Conservation (phyloP, 345 rosid species). For the Salix purpurea region DNA sequence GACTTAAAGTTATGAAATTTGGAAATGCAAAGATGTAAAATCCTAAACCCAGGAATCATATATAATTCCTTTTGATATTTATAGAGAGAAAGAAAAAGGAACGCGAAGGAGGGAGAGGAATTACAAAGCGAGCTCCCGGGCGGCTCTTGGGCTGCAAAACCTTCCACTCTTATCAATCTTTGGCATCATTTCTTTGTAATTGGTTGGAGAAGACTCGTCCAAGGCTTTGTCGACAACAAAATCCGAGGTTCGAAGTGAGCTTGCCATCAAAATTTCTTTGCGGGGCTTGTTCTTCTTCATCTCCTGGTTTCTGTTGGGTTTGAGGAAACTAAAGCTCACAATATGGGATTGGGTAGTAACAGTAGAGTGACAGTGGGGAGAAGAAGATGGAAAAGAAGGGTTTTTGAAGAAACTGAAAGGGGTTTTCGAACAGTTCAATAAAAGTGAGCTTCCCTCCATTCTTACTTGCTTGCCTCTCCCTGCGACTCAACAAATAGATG, state of each 20-base stretch:
- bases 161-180: constrained; percentile 87
- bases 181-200: constrained; percentile 51
- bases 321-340: neutral
- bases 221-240: constrained; percentile 40
- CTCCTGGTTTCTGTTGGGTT: neutral
- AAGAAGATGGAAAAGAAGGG: neutral
- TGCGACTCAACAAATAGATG: too few species aligned
- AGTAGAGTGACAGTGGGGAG: neutral
- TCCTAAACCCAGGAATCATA: neutral
- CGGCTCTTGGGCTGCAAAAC: constrained; percentile 97
- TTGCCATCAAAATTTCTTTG: neutral
- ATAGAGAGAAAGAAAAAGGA: neutral
- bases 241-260: constrained; percentile 39
- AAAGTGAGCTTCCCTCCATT: constrained; percentile 52
- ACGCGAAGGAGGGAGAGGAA: neutral
- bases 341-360: neutral
- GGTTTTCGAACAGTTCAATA: constrained; percentile 20
- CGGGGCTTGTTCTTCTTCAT: neutral
- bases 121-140: constrained; percentile 94
- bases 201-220: constrained; percentile 16
- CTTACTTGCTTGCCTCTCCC: too few species aligned
- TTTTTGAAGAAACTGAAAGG: constrained; percentile 1
- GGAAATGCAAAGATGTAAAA: neutral
- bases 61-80: neutral
- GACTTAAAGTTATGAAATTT: neutral